Evolutionary conservation across 805 yeast genomes (phyloP), one percentile per base, ranked within the genome.

Genomic region (Saccharomycopsis javanensis): DNA sequence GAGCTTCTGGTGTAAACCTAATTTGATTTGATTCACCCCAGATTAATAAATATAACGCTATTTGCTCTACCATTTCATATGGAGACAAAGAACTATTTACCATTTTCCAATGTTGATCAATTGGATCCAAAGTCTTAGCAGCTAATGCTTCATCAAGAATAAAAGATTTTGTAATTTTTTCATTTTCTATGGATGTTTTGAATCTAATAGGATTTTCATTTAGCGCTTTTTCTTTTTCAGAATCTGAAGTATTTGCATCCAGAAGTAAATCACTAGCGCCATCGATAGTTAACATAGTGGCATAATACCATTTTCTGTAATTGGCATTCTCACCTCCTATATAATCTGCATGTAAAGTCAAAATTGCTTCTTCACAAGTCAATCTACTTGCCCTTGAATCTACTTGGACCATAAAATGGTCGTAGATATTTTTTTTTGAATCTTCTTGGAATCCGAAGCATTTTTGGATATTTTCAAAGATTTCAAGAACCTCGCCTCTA

Each of bases 11-110:
- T 55, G 86, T 82, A 73, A 86, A 87, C 67, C 95, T 81, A 56
- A 86, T 96, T 76, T 87, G 94, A 72, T 87, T 87, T 35, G 94
- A 91, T 75, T 87, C 95, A 76, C 95, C 95, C 95, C 95, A 87
- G 64, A 85, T 72, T 65, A 87, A 75, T 60, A 87, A 74, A 72
- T 86, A 87, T 61, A 87, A 74, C 13, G 91, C 84, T 64, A 87
- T 72, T 63, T 86, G 90, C 72, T 91, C 81, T 56, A 86, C 91
- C 72, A 86, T 80, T 69, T 86, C 92, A 57, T 85, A 72, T n/a
- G 94, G 89, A 53, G 83, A 67, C 65, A 85, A 74, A 31, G 75
- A 69, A 67, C 85, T 83, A 91, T 86, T 85, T 70, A 78, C 82
- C 54, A 89, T 83, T 71, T 85, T 86, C 96, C 96, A 87, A 75